A percentile compares a stretch with the other conserved stretches of the same genome.
Evolutionary conservation across 2,329 filamentous ascomycete genomes (phyloP).

Genomic region (Fusarium sp.): DNA sequence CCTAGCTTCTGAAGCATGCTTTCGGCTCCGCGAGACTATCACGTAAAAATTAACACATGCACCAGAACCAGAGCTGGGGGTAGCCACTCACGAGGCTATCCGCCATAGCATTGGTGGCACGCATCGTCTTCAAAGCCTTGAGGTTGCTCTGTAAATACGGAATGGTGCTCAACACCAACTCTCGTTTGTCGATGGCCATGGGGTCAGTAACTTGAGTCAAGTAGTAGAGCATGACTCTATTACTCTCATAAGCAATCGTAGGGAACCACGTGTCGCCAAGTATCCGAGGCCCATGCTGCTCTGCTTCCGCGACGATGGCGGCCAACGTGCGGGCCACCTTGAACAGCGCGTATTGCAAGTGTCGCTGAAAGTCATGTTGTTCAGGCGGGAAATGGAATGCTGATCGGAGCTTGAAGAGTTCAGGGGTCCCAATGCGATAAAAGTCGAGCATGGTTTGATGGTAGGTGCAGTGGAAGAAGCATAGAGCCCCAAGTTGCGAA

Average conservation of each 20-base stretch:
- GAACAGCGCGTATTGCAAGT: conserved; percentile 7
- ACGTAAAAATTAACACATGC: neutral
- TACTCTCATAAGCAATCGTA: conserved; percentile 25
- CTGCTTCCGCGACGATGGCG: conserved; percentile 21
- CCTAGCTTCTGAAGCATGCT: conserved; percentile 24
- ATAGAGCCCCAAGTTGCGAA: conserved; percentile 21
- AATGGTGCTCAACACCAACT: conserved; percentile 21
- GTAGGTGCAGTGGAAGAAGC: conserved; percentile 27
- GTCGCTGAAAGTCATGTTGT: conserved; percentile 5
- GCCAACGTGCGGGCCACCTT: conserved; percentile 10
- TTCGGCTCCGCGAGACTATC: conserved; percentile 17
- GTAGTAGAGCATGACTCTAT: conserved; percentile 30
- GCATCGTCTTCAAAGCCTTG: conserved; percentile 21
- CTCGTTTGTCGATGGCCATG: conserved; percentile 3
- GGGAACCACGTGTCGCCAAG: conserved; percentile 26
- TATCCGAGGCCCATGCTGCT: conserved; percentile 20
- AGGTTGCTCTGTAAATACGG: conserved; percentile 25
- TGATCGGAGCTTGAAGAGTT: conserved; percentile 22
- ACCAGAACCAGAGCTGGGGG: neutral
- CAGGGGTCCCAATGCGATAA: conserved; percentile 25
- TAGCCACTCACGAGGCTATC: conserved; percentile 16
- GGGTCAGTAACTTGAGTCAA: conserved; percentile 13
- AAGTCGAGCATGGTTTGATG: conserved; percentile 29
- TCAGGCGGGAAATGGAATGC: conserved; percentile 22
- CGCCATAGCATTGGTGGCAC: conserved; percentile 18